Conservation (phyloP, 805 yeast species). For the Pichia scutulata region DNA sequence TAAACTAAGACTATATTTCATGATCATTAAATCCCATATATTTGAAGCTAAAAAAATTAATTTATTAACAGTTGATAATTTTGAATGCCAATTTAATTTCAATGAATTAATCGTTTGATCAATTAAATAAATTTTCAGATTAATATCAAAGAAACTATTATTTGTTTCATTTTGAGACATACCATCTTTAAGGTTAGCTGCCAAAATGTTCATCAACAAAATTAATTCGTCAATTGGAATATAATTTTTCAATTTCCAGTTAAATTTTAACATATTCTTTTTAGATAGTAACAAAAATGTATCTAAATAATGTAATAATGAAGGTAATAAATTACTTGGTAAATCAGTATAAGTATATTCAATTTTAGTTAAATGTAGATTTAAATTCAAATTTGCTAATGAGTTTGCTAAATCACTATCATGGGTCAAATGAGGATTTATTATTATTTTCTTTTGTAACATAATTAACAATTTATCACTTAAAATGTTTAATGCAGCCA, state of each 20-base stretch:
- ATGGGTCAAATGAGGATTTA: conserved; percentile 14
- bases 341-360: conserved; percentile 44
- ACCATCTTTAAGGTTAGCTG: conserved; percentile 39
- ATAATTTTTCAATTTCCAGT: conserved; percentile 56
- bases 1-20: conserved; percentile 13
- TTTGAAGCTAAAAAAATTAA: conserved; percentile 16
- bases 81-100: conserved; percentile 19
- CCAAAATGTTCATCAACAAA: conserved; percentile 42
- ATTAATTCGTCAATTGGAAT: conserved; percentile 54
- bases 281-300: conserved; percentile 47
- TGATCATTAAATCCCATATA: conserved; percentile 20
- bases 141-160: conserved; percentile 16
- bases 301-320: conserved; percentile 47
- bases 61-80: conserved; percentile 19
- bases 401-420: neutral
- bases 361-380: conserved; percentile 9
- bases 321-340: conserved; percentile 46
- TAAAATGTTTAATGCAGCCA: conserved; percentile 33
- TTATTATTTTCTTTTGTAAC: conserved; percentile 32
- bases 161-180: conserved; percentile 16
- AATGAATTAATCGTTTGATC: conserved; percentile 17
- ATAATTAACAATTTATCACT: conserved; percentile 46
- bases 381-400: conserved; percentile 10
- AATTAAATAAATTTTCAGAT: conserved; percentile 25
- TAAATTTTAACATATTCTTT: conserved; percentile 29